phyloP scores from a whole-genome alignment of 345 rosid species.

The Sisymbrium irio region DNA sequence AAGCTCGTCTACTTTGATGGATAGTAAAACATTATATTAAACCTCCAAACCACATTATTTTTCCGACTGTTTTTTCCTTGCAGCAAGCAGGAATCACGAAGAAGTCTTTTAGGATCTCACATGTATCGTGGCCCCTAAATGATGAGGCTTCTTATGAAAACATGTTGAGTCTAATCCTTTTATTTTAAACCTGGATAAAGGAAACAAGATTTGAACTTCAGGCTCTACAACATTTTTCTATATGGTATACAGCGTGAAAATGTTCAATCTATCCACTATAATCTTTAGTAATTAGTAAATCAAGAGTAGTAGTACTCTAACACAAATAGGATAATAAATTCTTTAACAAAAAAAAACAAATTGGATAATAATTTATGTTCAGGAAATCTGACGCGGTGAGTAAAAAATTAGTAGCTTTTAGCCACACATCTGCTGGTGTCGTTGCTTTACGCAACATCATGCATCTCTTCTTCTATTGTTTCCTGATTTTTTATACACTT shows the following conservation, averaged over 20 bases:
- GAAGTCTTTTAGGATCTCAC: not conserved
- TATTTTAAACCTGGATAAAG: not conserved
- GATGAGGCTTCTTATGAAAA: not conserved
- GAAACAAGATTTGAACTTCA: not conserved
- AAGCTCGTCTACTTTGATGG: no score
- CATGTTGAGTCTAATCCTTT: not conserved
- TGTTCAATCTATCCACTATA: not conserved
- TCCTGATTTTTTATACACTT: not conserved
- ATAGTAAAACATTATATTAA: not conserved
- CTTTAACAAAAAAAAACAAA: not conserved
- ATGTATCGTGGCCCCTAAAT: not conserved
- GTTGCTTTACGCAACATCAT: slow-evolving; percentile 43
- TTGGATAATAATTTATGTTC: not conserved
- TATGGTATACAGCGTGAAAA: no score
- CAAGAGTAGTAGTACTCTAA: not conserved
- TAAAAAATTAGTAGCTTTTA: slow-evolving; percentile 26
- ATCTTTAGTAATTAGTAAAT: not conserved
- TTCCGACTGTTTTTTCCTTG: not conserved
- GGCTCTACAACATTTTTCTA: not conserved
- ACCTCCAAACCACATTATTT: not conserved
- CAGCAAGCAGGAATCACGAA: not conserved
- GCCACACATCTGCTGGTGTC: slow-evolving; percentile 35
- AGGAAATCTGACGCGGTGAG: slow-evolving; percentile 22
- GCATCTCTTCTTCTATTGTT: slow-evolving; percentile 25
- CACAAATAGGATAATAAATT: not conserved